Evolutionary conservation across 345 rosid species (phyloP).

Genomic region (Schrenkiella parvula): DNA sequence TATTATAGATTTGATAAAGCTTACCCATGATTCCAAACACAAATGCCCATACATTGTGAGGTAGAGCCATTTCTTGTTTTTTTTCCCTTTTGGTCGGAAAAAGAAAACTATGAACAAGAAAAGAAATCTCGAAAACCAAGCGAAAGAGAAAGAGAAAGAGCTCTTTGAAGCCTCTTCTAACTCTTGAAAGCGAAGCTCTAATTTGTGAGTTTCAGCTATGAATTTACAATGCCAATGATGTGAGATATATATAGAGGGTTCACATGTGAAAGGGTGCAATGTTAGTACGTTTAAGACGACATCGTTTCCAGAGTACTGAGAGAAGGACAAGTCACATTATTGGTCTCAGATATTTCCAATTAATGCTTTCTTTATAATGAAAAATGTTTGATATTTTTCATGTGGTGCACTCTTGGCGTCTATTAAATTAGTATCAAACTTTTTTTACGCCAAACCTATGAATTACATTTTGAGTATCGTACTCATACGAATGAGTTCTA

Average conservation of each 20-base stretch:
- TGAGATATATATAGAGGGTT: slow-evolving; percentile 27
- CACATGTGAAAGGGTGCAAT: slow-evolving; percentile 28
- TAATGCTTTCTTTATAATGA: slow-evolving; percentile 4
- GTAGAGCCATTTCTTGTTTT: slow-evolving; percentile 24
- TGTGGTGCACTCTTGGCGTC: slow-evolving; percentile 26
- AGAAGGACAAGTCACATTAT: slow-evolving; percentile 29
- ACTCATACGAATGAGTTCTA: slow-evolving; percentile 10
- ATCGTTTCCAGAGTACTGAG: slow-evolving; percentile 17
- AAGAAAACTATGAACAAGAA: not conserved
- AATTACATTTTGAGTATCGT: not conserved
- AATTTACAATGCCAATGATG: slow-evolving; percentile 3
- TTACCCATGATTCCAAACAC: slow-evolving; percentile 36
- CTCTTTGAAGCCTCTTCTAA: slow-evolving; percentile 5
- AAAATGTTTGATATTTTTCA: slow-evolving; percentile 4
- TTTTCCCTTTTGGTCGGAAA: not conserved
- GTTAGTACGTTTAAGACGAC: slow-evolving; percentile 24
- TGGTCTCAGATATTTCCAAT: slow-evolving; percentile 28
- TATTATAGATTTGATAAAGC: not conserved
- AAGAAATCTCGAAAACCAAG: not conserved
- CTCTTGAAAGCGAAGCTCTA: slow-evolving; percentile 22
- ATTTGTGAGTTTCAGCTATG: slow-evolving; percentile 25
- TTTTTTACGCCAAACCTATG: slow-evolving; percentile 9
- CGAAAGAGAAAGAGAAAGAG: slow-evolving; percentile 20
- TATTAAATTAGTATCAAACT: slow-evolving; percentile 21
- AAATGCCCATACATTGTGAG: slow-evolving; percentile 34